Base-by-base conservation (phyloP, 73 alveolate species). In the Urostyla sp. region DNA sequence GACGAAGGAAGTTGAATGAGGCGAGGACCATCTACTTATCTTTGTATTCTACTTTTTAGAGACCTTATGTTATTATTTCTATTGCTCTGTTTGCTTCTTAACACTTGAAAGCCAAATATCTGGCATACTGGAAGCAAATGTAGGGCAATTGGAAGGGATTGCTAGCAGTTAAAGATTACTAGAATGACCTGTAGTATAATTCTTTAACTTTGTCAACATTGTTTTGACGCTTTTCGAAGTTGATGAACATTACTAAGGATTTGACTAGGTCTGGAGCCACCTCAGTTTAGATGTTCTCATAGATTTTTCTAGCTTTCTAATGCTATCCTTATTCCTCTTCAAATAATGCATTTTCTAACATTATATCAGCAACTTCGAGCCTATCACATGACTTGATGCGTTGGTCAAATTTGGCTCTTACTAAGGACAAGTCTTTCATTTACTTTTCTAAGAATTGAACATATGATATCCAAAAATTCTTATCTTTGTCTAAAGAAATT, bases 181-280 rank as follows among this genome's bases (percentile, higher is more conserved):
- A 28, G 66, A 7, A 73, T 0, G 63, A 57, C 40, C 74, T 49
- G 44, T 21, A 73, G 27, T 73, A 73, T 20, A 73, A 74, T 49
- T 73, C 85, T 36, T 51, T 73, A 6, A 73, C 85, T 49, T 73
- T 73, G 34, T 73, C 85, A n/a, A 18, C 10, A 36, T 73, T 73
- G 51, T 73, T 73, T 35, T 73, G 61, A n/a, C 85, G 28, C 60
- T 73, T 73, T 30, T 73, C 85, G 40, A 73, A 73, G 85, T 73
- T 73, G 7, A 51, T 51, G 36, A 48, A 73, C 21, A 74, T 60
- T 10, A 73, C 40, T n/a, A 73, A n/a, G 43, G 72, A 40, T 34
- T 73, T 73, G 74, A 73, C 53, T 20, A 26, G 40, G 54, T 51
- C 85, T 7, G 85, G 85, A 30, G 85, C 85, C 0, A 73, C 53